These are phyloP conservation scores for Coix lacrymajobi DNA, from an alignment of 176 grass and related monocot genomes.

Conservation along the genomic window DNA sequence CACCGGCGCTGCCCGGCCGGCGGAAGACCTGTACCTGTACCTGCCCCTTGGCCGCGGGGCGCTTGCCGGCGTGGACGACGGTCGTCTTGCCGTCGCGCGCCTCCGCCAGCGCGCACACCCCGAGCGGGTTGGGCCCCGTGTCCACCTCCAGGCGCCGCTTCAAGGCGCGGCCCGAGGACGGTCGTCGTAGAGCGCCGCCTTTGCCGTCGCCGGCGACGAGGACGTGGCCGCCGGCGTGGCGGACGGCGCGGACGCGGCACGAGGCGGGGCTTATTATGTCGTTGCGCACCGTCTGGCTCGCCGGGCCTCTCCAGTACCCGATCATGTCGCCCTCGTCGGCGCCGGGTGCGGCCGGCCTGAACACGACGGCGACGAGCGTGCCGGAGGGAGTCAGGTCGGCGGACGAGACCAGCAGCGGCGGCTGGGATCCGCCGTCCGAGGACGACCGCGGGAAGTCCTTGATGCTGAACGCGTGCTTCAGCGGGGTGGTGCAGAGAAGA, in stretches of 20 bases:
- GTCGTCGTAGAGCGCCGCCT: conserved; percentile 18
- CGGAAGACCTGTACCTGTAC: conserved; percentile 40
- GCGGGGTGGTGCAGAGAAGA: conserved; percentile 49
- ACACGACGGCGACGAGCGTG: conserved; percentile 7
- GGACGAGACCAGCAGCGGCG: too few relatives aligned
- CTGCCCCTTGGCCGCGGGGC: conserved; percentile 34
- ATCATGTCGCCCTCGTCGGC: not conserved
- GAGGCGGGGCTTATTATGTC: not conserved
- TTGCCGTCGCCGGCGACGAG: conserved; percentile 43
- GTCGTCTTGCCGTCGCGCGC: conserved; percentile 1
- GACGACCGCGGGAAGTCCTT: not conserved
- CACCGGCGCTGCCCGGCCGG: not conserved
- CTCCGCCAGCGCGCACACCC: conserved; percentile 59
- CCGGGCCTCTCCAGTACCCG: not conserved
- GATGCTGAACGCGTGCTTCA: conserved; percentile 27
- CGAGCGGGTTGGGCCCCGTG: conserved; percentile 59
- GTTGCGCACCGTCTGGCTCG: not conserved
- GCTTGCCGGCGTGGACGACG: conserved; percentile 52
- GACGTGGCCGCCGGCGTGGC: conserved; percentile 34
- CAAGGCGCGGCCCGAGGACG: not conserved
- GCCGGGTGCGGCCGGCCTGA: not conserved
- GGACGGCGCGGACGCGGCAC: conserved; percentile 31
- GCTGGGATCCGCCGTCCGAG: not conserved
- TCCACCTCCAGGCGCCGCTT: conserved; percentile 20
- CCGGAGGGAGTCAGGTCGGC: conserved; percentile 13